Conservation (phyloP, 129 eudicot genomes). For the Centaurea solstitialis region DNA sequence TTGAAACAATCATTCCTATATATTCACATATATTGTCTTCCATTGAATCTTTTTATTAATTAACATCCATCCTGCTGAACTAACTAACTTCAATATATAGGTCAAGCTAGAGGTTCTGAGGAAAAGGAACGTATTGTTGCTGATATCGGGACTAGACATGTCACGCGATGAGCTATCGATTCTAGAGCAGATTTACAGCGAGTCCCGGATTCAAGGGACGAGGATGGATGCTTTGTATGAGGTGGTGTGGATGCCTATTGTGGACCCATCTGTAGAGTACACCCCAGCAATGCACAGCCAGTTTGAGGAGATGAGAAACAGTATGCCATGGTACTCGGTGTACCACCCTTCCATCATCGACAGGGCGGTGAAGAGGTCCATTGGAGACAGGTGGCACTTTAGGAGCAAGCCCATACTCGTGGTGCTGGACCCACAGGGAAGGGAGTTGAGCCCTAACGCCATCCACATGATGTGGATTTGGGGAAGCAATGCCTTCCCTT, state of each 20-base stretch:
- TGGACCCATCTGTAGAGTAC: conserved; percentile 48
- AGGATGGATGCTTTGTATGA: conserved; percentile 47
- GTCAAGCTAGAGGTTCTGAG: conserved; percentile 63
- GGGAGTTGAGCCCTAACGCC: conserved; percentile 62
- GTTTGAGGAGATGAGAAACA: conserved; percentile 41
- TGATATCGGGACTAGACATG: conserved; percentile 71
- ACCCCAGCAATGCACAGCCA: conserved; percentile 38
- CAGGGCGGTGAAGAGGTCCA: conserved; percentile 41
- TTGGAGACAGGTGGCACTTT: conserved; percentile 65
- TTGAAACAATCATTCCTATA: background rate
- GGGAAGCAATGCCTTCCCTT: conserved; percentile 68
- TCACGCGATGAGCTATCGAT: conserved; percentile 52
- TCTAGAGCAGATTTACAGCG: conserved; percentile 58
- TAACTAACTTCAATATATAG: conserved; percentile 38
- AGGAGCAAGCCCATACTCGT: conserved; percentile 61
- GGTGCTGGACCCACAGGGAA: conserved; percentile 66
- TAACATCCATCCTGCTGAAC: background rate
- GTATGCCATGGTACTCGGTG: conserved; percentile 73
- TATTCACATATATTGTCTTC: conserved; percentile 1
- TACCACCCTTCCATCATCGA: conserved; percentile 51
- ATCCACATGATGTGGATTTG: conserved; percentile 79
- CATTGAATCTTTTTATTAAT: background rate
- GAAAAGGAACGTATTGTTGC: conserved; percentile 61
- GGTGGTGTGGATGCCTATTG: conserved; percentile 66
- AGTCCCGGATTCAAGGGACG: conserved; percentile 46